These are phyloP conservation scores for Mortierella sp. DNA, from an alignment of 371 early-diverging fungal species.

Conservation along the genomic window DNA sequence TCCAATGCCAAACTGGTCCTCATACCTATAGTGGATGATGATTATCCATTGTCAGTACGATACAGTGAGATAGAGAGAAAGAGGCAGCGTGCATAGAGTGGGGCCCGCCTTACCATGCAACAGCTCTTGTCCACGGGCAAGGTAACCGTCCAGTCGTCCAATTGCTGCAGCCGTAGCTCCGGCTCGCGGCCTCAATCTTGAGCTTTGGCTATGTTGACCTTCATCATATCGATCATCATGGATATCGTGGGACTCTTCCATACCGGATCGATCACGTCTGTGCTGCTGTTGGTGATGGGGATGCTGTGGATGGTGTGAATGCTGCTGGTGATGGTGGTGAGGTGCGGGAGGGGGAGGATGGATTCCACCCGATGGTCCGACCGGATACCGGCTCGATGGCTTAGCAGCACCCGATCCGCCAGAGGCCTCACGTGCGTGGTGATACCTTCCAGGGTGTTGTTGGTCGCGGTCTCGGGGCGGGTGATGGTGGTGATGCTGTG, in stretches of 20 bases:
- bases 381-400: not conserved
- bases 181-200: constrained; percentile 42
- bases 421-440: constrained; percentile 5
- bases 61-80: not conserved
- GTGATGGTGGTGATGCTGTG: not conserved
- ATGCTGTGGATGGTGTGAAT: not conserved
- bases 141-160: constrained; percentile 39
- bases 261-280: constrained; percentile 5
- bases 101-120: constrained; percentile 21
- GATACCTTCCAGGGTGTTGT: constrained; percentile 4
- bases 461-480: not conserved
- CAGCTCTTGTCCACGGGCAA: constrained; percentile 41
- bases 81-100: not conserved
- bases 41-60: not conserved
- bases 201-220: constrained; percentile 9
- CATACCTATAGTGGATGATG: constrained; percentile 19
- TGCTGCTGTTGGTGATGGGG: not conserved
- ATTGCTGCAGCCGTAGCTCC: constrained; percentile 50
- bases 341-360: not conserved
- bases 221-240: constrained; percentile 7
- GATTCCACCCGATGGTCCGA: not conserved
- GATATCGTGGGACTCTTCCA: constrained; percentile 6
- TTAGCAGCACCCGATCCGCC: not conserved
- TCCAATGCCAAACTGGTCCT: constrained; percentile 45
- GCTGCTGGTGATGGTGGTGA: constrained; percentile 4